Evolutionary conservation across 2,329 filamentous ascomycete species (phyloP).

Genomic region (Tolypocladium cylindrosporum): DNA sequence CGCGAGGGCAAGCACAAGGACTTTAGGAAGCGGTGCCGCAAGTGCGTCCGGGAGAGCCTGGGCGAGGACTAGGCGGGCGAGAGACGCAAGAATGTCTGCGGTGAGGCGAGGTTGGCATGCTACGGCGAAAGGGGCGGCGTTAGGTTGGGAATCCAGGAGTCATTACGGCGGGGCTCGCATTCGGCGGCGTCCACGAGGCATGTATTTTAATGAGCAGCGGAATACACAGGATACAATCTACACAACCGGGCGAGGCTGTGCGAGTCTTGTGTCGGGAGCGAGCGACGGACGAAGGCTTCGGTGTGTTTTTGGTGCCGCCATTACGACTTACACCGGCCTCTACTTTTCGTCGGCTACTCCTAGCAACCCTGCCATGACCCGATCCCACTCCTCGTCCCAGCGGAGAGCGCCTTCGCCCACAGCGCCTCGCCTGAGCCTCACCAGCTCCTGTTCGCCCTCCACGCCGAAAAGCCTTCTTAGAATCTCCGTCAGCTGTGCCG

Average conservation of each 20-base stretch:
- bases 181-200: not conserved
- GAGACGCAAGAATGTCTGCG: not conserved
- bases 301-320: not conserved
- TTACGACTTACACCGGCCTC: not conserved
- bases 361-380: constrained; percentile 65
- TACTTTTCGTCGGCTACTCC: constrained; percentile 25
- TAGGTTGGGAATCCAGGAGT: not conserved
- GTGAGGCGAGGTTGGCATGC: not conserved
- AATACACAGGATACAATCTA: not conserved
- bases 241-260: not conserved
- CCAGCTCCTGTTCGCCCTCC: constrained; percentile 41
- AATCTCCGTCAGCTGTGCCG: constrained; percentile 52
- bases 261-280: not conserved
- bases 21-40: constrained; percentile 69
- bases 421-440: constrained; percentile 57
- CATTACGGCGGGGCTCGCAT: not conserved
- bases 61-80: constrained; percentile 49
- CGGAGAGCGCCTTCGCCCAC: constrained; percentile 61
- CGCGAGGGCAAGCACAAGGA: constrained; percentile 49
- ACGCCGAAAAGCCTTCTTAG: constrained; percentile 54
- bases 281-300: not conserved
- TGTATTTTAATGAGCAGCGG: not conserved
- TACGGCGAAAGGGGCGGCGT: not conserved
- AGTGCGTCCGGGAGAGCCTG: constrained; percentile 71
- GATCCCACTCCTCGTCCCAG: constrained; percentile 93